phyloP scores from a whole-genome alignment of 805 yeast species.

The Isabelozyma rhagii region DNA sequence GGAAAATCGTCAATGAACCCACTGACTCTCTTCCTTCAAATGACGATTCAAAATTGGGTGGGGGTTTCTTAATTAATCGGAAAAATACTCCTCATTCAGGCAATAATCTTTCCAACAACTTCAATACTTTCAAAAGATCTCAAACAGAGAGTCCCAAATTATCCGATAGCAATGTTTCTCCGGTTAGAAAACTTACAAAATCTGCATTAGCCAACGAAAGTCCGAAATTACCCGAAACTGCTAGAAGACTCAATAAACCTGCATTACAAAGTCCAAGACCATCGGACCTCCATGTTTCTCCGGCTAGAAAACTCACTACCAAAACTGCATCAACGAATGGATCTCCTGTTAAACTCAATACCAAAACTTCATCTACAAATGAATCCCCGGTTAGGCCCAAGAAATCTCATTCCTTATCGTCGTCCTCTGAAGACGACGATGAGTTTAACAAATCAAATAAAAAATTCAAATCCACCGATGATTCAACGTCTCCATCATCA shows the following conservation, averaged over 20 bases:
- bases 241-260: not conserved
- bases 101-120: not conserved
- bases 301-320: no score
- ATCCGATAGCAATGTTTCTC: not conserved
- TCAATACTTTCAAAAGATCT: constrained; percentile 7
- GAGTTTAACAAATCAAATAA: constrained; percentile 2
- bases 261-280: not conserved
- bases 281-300: no score
- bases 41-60: not conserved
- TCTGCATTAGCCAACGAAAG: not conserved
- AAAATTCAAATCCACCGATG: constrained; percentile 9
- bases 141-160: constrained; percentile 14
- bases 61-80: not conserved
- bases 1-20: constrained; percentile 20
- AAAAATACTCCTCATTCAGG: not conserved
- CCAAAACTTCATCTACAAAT: not conserved
- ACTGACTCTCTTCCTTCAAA: not conserved
- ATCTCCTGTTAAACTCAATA: constrained; percentile 1
- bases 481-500: constrained; percentile 37
- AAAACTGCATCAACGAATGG: no score
- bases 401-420: not conserved
- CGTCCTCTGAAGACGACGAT: not conserved
- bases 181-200: not conserved
- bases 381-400: not conserved
- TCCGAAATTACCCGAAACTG: not conserved